Conservation (phyloP, 164 flowering plant species). For the Taxillus chinensis region DNA sequence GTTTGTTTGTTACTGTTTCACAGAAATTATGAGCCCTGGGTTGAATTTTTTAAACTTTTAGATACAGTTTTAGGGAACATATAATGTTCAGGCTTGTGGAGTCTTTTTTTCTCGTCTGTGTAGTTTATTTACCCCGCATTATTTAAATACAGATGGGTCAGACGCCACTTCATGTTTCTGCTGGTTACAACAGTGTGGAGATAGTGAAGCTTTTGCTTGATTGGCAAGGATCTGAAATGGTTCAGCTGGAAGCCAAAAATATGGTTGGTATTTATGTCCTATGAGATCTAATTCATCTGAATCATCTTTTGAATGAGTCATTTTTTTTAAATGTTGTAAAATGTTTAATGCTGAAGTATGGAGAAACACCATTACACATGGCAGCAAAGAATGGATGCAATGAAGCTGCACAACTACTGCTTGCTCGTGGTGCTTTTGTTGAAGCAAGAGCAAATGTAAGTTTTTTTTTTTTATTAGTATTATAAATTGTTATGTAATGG, state of each 20-base stretch:
- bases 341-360: conserved; percentile 51
- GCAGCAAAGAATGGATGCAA: conserved; percentile 96
- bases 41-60: background rate
- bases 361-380: conserved; percentile 97
- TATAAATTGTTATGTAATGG: background rate
- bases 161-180: conserved; percentile 91
- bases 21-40: background rate
- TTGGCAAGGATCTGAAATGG: conserved; percentile 54
- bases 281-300: background rate
- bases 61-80: too few species aligned
- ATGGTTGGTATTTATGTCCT: conserved; percentile 42
- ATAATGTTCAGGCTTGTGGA: background rate
- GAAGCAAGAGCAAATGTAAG: conserved; percentile 91
- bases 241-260: conserved; percentile 85
- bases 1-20: too few species aligned
- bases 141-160: conserved; percentile 67
- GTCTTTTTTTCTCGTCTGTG: background rate
- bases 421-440: conserved; percentile 67
- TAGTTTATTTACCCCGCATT: background rate
- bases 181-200: conserved; percentile 64
- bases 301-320: background rate
- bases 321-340: conserved; percentile 5
- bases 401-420: conserved; percentile 70
- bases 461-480: conserved; percentile 5
- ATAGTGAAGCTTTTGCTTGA: conserved; percentile 65